A percentile compares a stretch with the other conserved stretches of the same genome.
Conservation (phyloP, 2,329 filamentous ascomycete species). For the Fusarium sp. region DNA sequence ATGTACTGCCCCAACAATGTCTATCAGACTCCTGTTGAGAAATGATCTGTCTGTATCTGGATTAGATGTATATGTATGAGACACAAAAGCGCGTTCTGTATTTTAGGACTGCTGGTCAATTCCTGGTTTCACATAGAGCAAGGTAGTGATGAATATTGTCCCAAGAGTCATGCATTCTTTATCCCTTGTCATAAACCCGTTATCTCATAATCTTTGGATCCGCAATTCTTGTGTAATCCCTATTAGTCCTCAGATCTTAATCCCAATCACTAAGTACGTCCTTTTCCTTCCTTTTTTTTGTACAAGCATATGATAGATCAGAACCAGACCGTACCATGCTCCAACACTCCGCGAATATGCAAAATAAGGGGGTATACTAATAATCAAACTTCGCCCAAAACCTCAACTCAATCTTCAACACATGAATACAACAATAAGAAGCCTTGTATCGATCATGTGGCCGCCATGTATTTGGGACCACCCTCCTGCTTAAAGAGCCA, state of each 20-base stretch:
- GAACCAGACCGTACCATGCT: neutral
- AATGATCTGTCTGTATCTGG: conserved; percentile 9
- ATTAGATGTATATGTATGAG: neutral
- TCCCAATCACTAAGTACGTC: neutral
- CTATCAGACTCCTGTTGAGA: conserved; percentile 46
- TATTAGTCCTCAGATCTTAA: conserved; percentile 5
- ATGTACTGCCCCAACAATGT: conserved; percentile 65
- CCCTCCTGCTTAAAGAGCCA: conserved; percentile 77
- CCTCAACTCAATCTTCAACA: conserved; percentile 10
- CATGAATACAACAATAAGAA: neutral
- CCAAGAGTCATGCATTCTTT: conserved; percentile 11
- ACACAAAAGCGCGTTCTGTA: neutral
- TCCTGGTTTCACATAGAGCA: neutral
- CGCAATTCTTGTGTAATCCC: neutral
- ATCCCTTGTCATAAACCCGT: conserved; percentile 16
- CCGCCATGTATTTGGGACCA: conserved; percentile 49
- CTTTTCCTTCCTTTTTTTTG: neutral
- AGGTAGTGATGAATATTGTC: neutral
- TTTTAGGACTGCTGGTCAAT: neutral
- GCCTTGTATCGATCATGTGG: conserved; percentile 12
- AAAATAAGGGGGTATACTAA: conserved; percentile 41
- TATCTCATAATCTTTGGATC: conserved; percentile 3
- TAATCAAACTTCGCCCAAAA: conserved; percentile 20
- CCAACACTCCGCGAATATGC: conserved; percentile 9
- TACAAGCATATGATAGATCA: conserved; percentile 3